Conservation (phyloP, 2,329 filamentous ascomycete genomes). For the Pyrenophora seminiperda region DNA sequence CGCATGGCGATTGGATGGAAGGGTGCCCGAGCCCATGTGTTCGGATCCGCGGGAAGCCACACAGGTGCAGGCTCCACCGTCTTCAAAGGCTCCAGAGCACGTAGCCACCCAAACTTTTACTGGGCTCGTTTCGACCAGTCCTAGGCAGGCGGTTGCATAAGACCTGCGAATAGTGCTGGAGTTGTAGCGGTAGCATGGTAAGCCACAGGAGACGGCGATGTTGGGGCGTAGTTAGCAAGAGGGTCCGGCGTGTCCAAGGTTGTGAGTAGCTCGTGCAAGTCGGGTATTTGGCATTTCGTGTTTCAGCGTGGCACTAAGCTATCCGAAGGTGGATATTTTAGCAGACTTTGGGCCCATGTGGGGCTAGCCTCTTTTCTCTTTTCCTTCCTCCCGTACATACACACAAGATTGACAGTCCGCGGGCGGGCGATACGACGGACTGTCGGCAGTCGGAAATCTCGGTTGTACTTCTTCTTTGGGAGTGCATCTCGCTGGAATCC, state of each 20-base stretch:
- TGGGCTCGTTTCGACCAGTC: conserved; percentile 13
- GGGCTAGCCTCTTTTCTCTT: conserved; percentile 8
- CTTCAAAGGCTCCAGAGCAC: neutral
- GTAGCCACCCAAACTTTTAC: conserved; percentile 14
- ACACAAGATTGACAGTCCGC: conserved; percentile 2
- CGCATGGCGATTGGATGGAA: conserved; percentile 11
- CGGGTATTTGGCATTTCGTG: conserved; percentile 13
- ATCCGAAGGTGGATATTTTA: conserved; percentile 6
- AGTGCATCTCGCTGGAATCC: neutral
- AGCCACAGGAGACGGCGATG: neutral
- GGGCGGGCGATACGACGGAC: neutral
- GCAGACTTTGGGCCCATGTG: conserved; percentile 8
- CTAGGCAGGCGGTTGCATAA: neutral
- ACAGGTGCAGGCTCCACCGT: conserved; percentile 12
- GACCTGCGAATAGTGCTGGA: conserved; percentile 7
- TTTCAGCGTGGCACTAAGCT: conserved; percentile 8
- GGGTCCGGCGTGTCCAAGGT: conserved; percentile 2
- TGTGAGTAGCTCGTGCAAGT: conserved; percentile 1
- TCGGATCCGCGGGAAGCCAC: conserved; percentile 17
- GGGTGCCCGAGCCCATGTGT: conserved; percentile 13
- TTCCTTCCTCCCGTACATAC: neutral
- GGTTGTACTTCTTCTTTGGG: conserved; percentile 7
- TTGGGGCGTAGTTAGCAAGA: conserved; percentile 5
- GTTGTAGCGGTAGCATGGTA: conserved; percentile 3
- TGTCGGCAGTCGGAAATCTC: conserved; percentile 13